These are phyloP conservation scores for Fusarium sp. DNA, from an alignment of 2,329 filamentous ascomycete species.

Conservation along the genomic window DNA sequence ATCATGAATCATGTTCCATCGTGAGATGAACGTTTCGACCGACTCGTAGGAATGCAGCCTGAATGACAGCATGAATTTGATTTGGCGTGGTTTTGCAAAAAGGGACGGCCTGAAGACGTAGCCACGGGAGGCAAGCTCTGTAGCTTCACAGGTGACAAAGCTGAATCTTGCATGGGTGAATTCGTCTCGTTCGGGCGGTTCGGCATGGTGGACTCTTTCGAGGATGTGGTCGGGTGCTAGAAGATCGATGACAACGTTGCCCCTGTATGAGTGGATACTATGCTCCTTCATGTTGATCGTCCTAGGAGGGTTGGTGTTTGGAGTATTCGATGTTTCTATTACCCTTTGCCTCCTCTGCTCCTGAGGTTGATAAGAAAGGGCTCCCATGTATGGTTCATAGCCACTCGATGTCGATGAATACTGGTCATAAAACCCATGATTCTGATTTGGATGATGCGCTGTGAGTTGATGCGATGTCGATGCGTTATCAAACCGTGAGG, in stretches of 20 bases:
- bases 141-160: not conserved
- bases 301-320: no score
- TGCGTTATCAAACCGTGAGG: no score
- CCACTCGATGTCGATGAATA: not conserved
- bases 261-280: not conserved
- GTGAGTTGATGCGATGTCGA: no score
- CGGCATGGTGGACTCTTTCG: not conserved
- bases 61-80: not conserved
- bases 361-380: no score
- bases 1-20: not conserved
- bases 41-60: fast-evolving
- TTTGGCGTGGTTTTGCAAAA: not conserved
- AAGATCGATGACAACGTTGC: not conserved
- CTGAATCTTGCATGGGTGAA: constrained; percentile 8
- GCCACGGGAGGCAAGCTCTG: fast-evolving
- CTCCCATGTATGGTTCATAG: not conserved
- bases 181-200: not conserved
- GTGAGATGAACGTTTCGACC: fast-evolving
- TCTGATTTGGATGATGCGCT: not conserved
- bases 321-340: no score
- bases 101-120: not conserved
- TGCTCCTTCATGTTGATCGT: not conserved
- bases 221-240: not conserved
- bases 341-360: not conserved
- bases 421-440: not conserved